Evolutionary conservation across 768 basidiomycete species (phyloP).

Genomic region (Termitomyces bulborhizus): DNA sequence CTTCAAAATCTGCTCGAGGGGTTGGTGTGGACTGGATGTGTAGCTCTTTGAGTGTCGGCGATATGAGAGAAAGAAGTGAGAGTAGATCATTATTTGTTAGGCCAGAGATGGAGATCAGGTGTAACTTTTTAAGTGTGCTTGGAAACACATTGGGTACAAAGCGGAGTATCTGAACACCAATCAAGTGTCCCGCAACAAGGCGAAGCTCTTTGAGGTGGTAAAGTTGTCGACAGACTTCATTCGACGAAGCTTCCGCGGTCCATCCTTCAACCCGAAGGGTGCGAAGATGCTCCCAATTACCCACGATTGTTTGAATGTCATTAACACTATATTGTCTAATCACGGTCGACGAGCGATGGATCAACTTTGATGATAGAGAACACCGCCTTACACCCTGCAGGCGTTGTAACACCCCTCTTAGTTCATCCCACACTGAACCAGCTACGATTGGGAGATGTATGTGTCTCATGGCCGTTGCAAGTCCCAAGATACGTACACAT

Average conservation of each 20-base stretch:
- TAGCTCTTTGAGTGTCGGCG: neutral
- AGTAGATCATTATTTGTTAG: neutral
- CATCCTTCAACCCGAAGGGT: conserved; percentile 1
- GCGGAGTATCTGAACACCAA: neutral
- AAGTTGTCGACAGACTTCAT: neutral
- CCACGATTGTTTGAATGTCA: neutral
- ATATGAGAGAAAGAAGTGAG: neutral
- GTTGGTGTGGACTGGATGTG: neutral
- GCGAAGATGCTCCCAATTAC: conserved; percentile 1
- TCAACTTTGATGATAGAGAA: neutral
- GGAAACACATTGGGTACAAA: neutral
- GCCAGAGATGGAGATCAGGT: neutral
- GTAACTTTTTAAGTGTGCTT: neutral
- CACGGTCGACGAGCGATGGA: neutral
- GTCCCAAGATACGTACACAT: neutral
- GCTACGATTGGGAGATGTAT: neutral
- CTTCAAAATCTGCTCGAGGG: neutral
- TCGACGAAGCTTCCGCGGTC: neutral
- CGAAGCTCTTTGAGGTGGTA: conserved; percentile 4
- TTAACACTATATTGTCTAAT: neutral
- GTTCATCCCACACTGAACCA: neutral
- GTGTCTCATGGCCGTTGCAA: neutral
- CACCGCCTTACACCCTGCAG: neutral
- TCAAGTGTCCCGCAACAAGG: neutral
- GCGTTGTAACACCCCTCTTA: neutral